Evolutionary conservation across 1,139 yeast species (phyloP), one percentile per base, ranked within the genome.

Genomic region (Yarrowia galli): DNA sequence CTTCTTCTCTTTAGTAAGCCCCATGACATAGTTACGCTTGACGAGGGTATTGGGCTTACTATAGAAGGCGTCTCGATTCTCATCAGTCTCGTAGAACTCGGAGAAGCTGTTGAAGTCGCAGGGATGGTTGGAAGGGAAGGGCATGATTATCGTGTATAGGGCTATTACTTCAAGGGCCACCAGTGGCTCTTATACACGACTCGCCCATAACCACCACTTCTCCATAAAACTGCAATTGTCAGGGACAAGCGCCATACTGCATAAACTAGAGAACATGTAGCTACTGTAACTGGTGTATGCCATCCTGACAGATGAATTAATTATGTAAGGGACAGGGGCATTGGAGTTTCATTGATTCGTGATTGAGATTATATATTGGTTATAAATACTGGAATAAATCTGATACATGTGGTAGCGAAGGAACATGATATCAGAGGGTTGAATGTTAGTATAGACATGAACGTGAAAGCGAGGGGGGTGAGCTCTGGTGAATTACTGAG

Each of bases 391-490:
- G 38, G 23, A 53, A 35, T 18, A 32, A 15, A 9, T 3, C 20
- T 25, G 13, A 15, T 20, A 22, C 51, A 9, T 23, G 32, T 42
- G 35, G 16, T 16, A 28, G 28, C 36, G 38, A 48, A 48, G 53
- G 36, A 28, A 9, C 10, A 22, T 15, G 18, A 28, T 10, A 32
- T 5, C 49, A 46, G 51, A 42, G 3, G 43, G 36, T 7, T 10
- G 38, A 53, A 9, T 15, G 60, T 51, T 51, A 53, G 60, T 53
- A 53, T 53, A 38, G 60, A 53, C 60, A 53, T 13, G 60, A 53
- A 53, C 20, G 8, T 51, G 43, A 35, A 36, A 53, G 60, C 22
- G 60, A 23, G 35, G 2, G 22, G n/a, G 2, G 12, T 7, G 22
- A 15, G 38, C 53, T 48, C 53, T 12, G 18, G n/a, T 9, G 18